phyloP scores from a whole-genome alignment of 208 protist genomes.

The Eutreptiella sp. region DNA sequence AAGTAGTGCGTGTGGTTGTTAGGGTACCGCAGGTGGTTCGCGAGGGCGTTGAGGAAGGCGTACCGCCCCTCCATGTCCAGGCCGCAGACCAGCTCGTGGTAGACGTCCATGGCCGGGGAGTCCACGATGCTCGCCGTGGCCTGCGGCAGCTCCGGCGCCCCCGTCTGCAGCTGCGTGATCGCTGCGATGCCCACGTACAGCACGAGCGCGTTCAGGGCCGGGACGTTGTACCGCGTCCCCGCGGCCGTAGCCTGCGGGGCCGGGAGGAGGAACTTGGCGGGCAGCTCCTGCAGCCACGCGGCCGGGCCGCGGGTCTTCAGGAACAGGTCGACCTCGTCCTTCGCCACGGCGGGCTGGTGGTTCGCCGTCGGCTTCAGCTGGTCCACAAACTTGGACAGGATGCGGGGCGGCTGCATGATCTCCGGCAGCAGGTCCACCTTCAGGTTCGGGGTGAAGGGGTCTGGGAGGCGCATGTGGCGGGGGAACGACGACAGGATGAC shows the following conservation, averaged over 20 bases:
- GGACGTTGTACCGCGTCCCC: conserved; percentile 65
- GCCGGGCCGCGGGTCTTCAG: conserved; percentile 68
- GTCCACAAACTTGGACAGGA: conserved; percentile 49
- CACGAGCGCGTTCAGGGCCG: conserved; percentile 94
- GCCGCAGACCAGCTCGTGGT: conserved; percentile 79
- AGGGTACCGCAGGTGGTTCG: conserved; percentile 97
- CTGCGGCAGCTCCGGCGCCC: conserved; percentile 44
- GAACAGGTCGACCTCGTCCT: conserved; percentile 76
- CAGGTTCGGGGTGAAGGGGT: conserved; percentile 79
- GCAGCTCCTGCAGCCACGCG: conserved; percentile 73
- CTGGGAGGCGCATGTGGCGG: conserved; percentile 85
- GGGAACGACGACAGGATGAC: conserved; percentile 95
- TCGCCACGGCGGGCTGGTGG: conserved; percentile 52
- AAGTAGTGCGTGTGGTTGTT: conserved; percentile 99
- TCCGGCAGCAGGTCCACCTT: conserved; percentile 79
- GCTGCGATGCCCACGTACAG: conserved; percentile 79
- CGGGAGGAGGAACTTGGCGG: conserved; percentile 56
- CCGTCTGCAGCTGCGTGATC: neutral
- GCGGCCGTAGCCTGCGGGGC: conserved; percentile 36
- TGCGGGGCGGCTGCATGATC: conserved; percentile 54
- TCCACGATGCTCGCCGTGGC: conserved; percentile 17
- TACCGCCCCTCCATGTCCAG: conserved; percentile 88
- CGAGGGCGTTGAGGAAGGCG: conserved; percentile 91
- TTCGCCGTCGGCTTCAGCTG: conserved; percentile 40
- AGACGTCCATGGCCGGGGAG: conserved; percentile 85